Percentiles rank a stretch among this genome's conserved stretches.
These are phyloP conservation scores for Wickerhamomyces canadensis DNA, from an alignment of 805 yeast genomes.

Conservation along the genomic window DNA sequence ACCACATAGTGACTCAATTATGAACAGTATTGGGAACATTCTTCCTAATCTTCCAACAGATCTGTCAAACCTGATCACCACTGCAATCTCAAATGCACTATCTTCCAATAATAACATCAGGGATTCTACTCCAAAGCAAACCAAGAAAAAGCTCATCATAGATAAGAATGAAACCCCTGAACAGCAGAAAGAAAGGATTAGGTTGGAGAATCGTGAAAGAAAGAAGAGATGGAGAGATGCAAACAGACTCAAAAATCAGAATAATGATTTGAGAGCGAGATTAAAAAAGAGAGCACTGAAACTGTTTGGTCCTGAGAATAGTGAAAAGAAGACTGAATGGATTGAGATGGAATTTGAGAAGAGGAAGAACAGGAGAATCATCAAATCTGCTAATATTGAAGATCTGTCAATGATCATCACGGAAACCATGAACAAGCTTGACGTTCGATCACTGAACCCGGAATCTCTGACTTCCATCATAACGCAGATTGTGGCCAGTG, in stretches of 20 bases:
- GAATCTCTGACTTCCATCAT: slow-evolving; percentile 23
- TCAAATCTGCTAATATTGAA: slow-evolving; percentile 32
- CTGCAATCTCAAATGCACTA: slow-evolving; percentile 22
- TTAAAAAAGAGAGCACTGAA: slow-evolving; percentile 65
- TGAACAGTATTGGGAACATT: slow-evolving; percentile 18
- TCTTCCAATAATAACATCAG: slow-evolving; percentile 4
- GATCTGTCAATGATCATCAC: slow-evolving; percentile 23
- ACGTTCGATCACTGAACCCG: slow-evolving; percentile 41
- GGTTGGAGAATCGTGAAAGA: slow-evolving; percentile 67
- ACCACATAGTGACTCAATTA: slow-evolving; percentile 15
- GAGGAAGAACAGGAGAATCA: slow-evolving; percentile 55
- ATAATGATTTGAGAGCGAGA: slow-evolving; percentile 78
- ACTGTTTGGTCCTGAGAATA: slow-evolving; percentile 57
- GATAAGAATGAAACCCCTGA: slow-evolving; percentile 23
- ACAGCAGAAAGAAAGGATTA: slow-evolving; percentile 46
- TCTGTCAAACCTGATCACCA: slow-evolving; percentile 17
- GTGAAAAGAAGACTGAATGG: slow-evolving; percentile 61
- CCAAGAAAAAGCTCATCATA: slow-evolving; percentile 11
- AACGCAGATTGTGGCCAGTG: slow-evolving; percentile 20
- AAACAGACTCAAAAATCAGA: slow-evolving; percentile 76
- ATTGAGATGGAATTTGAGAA: slow-evolving; percentile 64
- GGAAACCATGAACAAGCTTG: slow-evolving; percentile 31
- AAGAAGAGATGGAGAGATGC: slow-evolving; percentile 82
- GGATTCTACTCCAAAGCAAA: slow-evolving; percentile 3
- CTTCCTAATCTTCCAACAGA: slow-evolving; percentile 21